Evolutionary conservation across 306 rosid genomes (phyloP).

Genomic region (Adenanthera pavonina): DNA sequence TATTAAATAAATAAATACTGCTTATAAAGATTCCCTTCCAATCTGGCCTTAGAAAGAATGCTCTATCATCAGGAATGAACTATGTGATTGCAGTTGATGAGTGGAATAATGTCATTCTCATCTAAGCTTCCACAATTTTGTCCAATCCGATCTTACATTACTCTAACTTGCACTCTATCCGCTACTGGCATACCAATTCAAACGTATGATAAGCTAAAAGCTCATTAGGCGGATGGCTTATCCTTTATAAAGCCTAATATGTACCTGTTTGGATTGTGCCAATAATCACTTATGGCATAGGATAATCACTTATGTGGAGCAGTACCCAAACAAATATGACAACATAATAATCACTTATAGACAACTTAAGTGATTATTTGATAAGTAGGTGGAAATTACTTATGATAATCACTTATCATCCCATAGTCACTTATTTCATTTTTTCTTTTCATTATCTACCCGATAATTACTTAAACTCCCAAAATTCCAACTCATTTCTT

Average conservation of each 20-base stretch:
- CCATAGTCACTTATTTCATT: too few species aligned
- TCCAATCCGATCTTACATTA: conserved; percentile 19
- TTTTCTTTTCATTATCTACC: too few species aligned
- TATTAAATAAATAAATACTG: conserved; percentile 4
- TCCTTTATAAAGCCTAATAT: not conserved
- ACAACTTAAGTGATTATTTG: too few species aligned
- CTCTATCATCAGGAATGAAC: conserved; percentile 25
- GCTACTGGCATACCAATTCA: conserved; percentile 7
- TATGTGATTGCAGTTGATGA: not conserved
- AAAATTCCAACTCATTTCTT: too few species aligned
- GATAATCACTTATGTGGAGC: too few species aligned
- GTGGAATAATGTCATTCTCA: conserved; percentile 7
- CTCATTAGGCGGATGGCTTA: conserved; percentile 5
- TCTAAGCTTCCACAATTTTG: not conserved
- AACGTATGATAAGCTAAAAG: conserved; percentile 13
- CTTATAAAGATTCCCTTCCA: conserved; percentile 29
- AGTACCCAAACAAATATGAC: too few species aligned
- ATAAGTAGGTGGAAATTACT: too few species aligned
- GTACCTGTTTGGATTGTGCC: too few species aligned
- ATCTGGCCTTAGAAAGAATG: conserved; percentile 22
- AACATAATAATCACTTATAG: too few species aligned
- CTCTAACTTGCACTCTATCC: conserved; percentile 17
- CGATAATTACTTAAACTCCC: too few species aligned
- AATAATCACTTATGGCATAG: too few species aligned
- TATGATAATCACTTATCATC: too few species aligned